Evolutionary conservation across 2,329 filamentous ascomycete species (phyloP), one percentile per base, ranked within the genome.

Genomic region (Colletotrichum orchidophilum): DNA sequence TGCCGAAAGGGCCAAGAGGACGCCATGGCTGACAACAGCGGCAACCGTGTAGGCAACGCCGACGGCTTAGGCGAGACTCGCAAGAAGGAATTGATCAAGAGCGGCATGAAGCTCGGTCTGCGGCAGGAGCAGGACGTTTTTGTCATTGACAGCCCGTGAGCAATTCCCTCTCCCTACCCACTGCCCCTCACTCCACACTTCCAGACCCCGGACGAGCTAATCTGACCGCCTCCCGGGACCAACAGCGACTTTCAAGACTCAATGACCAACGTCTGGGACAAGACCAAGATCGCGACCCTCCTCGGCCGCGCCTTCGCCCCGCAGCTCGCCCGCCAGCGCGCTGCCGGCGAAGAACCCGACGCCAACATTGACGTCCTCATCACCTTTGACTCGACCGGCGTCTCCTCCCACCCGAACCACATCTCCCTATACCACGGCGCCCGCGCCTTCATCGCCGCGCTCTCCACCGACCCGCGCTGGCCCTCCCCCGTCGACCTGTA

Each of bases 331-430:
- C 76, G 80, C 62, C 77, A 77, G 66, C 76, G 73, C 69, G 75
- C 80, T 50, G 73, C 78, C 65, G 76, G 73, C 66, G 75, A 80
- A 59, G 78, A 79, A 73, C 84, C 87, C 11, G 82, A 81, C 1
- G 84, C 86, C 61, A 86, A 84, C 63, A 94, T 97, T 78, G 94
- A 97, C 81, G 88, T 92, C 31, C 87, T 99, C 75, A 86, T 99
- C 74, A 99, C 96, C 33, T 99, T 99, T 79, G 96, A 99, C 83
- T 79, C 82, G n/a, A 74, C 83, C 59, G 96, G 96, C 70, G 87
- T 99, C 59, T 97, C 94, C 70, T 89, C 90, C 53, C 96, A 99
- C 82, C 94, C 95, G 26, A 99, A 99, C 85, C 96, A 99, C 84
- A 93, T 93, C 73, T 95, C 95, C 6, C 89, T 98, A 9, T 95